Conservation (phyloP, 2,329 filamentous ascomycete species). For the Lachnellula arida region DNA sequence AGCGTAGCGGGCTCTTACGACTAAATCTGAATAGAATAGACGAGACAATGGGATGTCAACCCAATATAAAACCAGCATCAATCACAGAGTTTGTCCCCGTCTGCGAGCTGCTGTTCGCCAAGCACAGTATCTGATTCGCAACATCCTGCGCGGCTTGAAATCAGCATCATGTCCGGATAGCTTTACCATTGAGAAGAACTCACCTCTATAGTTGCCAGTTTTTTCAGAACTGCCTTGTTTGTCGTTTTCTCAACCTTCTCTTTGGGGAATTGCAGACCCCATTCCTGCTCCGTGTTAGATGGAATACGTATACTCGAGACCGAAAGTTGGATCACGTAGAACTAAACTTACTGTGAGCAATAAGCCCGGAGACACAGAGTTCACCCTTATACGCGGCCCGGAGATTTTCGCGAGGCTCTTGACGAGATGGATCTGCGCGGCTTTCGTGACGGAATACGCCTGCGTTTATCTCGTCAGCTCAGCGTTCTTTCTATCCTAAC, state of each 20-base stretch:
- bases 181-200: background rate
- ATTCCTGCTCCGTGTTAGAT: slow-evolving; percentile 18
- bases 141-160: background rate
- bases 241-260: slow-evolving; percentile 15
- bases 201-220: slow-evolving; percentile 22
- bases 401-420: slow-evolving; percentile 50
- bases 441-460: slow-evolving; percentile 75
- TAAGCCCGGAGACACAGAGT: slow-evolving; percentile 52
- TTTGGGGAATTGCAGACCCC: slow-evolving; percentile 21
- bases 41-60: background rate
- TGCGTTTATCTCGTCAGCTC: too few relatives aligned
- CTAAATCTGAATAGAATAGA: slow-evolving; percentile 11
- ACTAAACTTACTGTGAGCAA: slow-evolving; percentile 39
- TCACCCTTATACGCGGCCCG: slow-evolving; percentile 53
- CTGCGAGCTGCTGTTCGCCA: slow-evolving; percentile 45
- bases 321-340: background rate
- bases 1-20: background rate
- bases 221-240: slow-evolving; percentile 20
- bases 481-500: background rate
- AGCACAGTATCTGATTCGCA: slow-evolving; percentile 41
- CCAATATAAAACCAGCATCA: slow-evolving; percentile 37
- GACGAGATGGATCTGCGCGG: slow-evolving; percentile 60
- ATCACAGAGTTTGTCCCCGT: slow-evolving; percentile 50
- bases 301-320: too few relatives aligned
- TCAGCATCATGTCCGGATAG: background rate